phyloP scores from a whole-genome alignment of 345 rosid genomes.

The Melastoma malabathricum region DNA sequence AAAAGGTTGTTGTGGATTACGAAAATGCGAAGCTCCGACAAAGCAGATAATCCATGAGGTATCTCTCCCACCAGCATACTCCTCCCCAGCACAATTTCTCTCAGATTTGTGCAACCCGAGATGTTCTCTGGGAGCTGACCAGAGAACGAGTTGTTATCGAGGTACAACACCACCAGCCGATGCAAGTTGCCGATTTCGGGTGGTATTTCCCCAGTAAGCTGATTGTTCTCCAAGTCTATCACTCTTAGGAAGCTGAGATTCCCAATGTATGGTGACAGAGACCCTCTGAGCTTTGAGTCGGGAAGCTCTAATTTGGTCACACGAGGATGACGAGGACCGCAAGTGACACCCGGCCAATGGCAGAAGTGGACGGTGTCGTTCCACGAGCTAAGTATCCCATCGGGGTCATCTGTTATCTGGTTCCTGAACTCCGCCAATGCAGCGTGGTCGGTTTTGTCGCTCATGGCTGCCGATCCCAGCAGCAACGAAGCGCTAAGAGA shows the following conservation, averaged over 20 bases:
- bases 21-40: too few species aligned
- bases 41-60: too few species aligned
- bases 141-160: not conserved
- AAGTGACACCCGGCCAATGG: slow-evolving; percentile 6
- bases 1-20: too few species aligned
- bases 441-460: not conserved
- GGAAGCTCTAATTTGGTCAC: not conserved
- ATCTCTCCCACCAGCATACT: too few species aligned
- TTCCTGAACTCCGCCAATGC: not conserved
- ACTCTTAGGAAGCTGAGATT: slow-evolving; percentile 1
- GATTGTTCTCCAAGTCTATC: not conserved
- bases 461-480: too few species aligned
- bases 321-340: not conserved
- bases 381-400: not conserved
- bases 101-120: too few species aligned
- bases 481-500: too few species aligned
- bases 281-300: not conserved
- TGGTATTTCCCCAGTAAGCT: not conserved
- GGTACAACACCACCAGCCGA: not conserved
- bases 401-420: not conserved
- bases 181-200: not conserved
- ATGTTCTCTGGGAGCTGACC: too few species aligned
- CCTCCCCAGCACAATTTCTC: too few species aligned
- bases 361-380: not conserved
- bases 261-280: too few species aligned